Base-by-base conservation (phyloP, 768 basidiomycete species). In the Neoboletus magnificus region DNA sequence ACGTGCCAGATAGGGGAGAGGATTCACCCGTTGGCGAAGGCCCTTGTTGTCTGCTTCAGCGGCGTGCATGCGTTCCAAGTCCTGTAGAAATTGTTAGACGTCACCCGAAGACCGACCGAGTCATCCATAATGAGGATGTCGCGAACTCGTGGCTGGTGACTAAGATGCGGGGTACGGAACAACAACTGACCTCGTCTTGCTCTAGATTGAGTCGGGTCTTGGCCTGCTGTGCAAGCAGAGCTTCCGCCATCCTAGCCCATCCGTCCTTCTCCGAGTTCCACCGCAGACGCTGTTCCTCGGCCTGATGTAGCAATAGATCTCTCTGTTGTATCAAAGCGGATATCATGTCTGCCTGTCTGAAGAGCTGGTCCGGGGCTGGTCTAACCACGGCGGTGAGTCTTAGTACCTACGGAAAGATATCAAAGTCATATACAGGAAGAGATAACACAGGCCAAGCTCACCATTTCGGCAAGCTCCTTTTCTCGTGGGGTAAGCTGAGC, bases 181-280 rank as follows among this genome's bases (percentile, higher is more conserved):
- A 53, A 25, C 27, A 52, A 57, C 75, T 58, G 45, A 82, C 83
- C 68, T 83, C 80, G 48, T 78, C 75, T 54, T 70, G 77, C 6
- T 72, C 68, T 15, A 62, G 58, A 16, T 62, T 66, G 7, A 66
- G 64, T n/a, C 73, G 68, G 41, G 70, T 79, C 54, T 74, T 76
- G 43, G 78, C 73, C 43, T 80, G 67, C 40, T 71, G 81, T 3
- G 74, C 65, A 52, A 87, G 74, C 35, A 91, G 74, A 9, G 85
- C 86, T 59, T 90, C 87, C 1, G 86, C 81, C 60, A 79, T 82
- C 52, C 88, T 74, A 5, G 77, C 79, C 85, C 87, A 91, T 3
- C 79, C 74, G 16, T 82, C 81, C 61, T 79, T 77, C 66, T 90
- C 87, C 1, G 80, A 77, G 32, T 80, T 72, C 84, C 84, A 87